These are phyloP conservation scores for Verticillium tricorpus DNA, from an alignment of 2,329 filamentous ascomycete genomes.

Conservation along the genomic window DNA sequence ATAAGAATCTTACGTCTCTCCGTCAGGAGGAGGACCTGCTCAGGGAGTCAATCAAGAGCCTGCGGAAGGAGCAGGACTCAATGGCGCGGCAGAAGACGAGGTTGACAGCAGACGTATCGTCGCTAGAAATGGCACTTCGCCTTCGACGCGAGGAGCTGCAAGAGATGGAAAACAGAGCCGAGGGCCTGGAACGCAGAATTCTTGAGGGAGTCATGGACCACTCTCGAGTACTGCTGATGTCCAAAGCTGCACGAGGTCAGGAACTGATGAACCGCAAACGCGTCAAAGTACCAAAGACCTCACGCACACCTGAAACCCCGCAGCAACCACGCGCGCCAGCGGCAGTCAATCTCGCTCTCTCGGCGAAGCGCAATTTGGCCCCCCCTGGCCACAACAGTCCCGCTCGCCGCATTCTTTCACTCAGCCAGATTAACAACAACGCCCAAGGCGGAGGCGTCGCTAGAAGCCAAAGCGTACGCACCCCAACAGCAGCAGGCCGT, in stretches of 20 bases:
- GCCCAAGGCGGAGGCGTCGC: conserved; percentile 60
- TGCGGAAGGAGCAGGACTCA: conserved; percentile 69
- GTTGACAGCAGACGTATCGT: conserved; percentile 80
- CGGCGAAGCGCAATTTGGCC: conserved; percentile 43
- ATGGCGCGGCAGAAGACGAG: conserved; percentile 74
- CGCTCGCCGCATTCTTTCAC: conserved; percentile 77
- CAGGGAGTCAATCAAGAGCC: conserved; percentile 48
- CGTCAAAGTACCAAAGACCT: conserved; percentile 39
- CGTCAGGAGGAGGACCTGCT: conserved; percentile 49
- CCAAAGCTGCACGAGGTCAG: conserved; percentile 51
- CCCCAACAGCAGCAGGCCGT: conserved; percentile 40
- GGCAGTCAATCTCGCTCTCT: conserved; percentile 50
- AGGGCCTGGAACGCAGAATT: conserved; percentile 85
- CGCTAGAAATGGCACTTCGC: conserved; percentile 82
- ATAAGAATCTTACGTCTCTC: conserved; percentile 47
- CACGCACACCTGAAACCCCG: conserved; percentile 6
- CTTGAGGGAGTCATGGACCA: conserved; percentile 95
- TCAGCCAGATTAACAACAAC: conserved; percentile 85
- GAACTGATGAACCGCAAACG: conserved; percentile 58
- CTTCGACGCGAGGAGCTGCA: conserved; percentile 88
- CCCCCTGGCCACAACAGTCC: conserved; percentile 47
- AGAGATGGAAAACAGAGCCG: conserved; percentile 84
- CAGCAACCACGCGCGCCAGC: conserved; percentile 16
- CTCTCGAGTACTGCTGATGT: conserved; percentile 82
- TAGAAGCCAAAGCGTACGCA: conserved; percentile 74